These are phyloP conservation scores for Sequoia sempervirens DNA, from an alignment of 75 land plant species.

Conservation along the genomic window DNA sequence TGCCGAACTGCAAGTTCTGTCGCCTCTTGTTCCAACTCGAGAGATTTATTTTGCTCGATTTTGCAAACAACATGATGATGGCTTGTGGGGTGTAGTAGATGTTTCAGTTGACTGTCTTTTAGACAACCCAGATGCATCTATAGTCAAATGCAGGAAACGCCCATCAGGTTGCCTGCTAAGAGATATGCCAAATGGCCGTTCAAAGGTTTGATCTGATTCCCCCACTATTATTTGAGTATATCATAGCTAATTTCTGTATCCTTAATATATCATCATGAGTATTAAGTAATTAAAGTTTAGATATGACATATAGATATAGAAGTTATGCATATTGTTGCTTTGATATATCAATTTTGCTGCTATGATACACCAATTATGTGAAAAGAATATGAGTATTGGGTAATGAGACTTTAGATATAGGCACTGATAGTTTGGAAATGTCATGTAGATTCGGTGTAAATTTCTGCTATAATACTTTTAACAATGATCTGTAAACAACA, in stretches of 20 bases:
- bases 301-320: background rate
- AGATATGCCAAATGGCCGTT: slow-evolving; percentile 76
- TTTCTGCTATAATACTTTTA: too few relatives aligned
- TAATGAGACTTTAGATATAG: background rate
- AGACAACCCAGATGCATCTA: slow-evolving; percentile 48
- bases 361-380: background rate
- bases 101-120: slow-evolving; percentile 64
- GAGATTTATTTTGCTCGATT: slow-evolving; percentile 61
- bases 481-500: too few relatives aligned
- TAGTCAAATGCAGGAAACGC: slow-evolving; percentile 46
- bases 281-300: background rate
- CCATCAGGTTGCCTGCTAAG: slow-evolving; percentile 80
- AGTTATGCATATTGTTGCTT: too few relatives aligned
- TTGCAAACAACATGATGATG: slow-evolving; percentile 52
- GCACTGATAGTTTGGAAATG: too few relatives aligned
- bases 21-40: slow-evolving; percentile 76
- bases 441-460: too few relatives aligned
- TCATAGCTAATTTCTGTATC: background rate
- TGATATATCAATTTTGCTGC: background rate
- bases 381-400: background rate
- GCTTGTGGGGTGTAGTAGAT: slow-evolving; percentile 69
- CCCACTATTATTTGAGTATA: background rate
- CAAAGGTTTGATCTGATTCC: slow-evolving; percentile 36
- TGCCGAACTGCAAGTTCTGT: slow-evolving; percentile 74
- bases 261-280: background rate